Evolutionary conservation across 169 alveolate species (phyloP), one percentile per base, ranked within the genome.

Genomic region (Blepharisma undulans): DNA sequence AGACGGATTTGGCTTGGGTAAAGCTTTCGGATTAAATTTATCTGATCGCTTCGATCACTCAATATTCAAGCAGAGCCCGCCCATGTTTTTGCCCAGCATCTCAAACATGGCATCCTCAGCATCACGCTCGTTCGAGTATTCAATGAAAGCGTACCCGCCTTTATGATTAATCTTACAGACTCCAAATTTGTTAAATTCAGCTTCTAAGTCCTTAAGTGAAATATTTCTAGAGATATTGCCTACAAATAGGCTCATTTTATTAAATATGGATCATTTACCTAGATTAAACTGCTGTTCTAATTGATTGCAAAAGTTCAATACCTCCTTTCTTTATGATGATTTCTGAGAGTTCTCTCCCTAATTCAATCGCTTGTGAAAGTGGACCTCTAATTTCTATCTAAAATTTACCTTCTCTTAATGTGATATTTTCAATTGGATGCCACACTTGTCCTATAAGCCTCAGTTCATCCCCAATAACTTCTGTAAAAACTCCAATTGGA

Each of bases 401-500:
- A 19, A 78, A 19, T 4, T 14, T 74, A 48, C 92, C 84, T 16
- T 84, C 87, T 71, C 84, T 61, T 25, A 71, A 76, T 22, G 87
- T 59, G n/a, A 48, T 4, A 32, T 59, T 88, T 6, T 72, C 89
- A 85, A 61, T 61, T 19, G 72, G 29, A 72, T 82, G 60, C 87
- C 88, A 84, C 22, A 93, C 92, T 59, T 93, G 90, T 19, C 88
- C 88, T 7, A 59, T 76, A 76, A 76, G 66, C n/a, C 76, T 72
- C 29, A 82, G 72, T 3, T 76, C 86, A 18, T 78, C 86, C 0
- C 78, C 89, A 27, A 32, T 89, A 22, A 93, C 66, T 61, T 91
- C 92, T 22, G 93, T 80, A 82, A 89, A 91, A 18, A 93, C 95
- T 25, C 94, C 95, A 66, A 95, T 95, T 0, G 97, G 97, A 76